A percentile compares a stretch with the other conserved stretches of the same genome.
These are phyloP conservation scores for Sporothrix brunneoviolacea DNA, from an alignment of 2,329 filamentous ascomycete species.

Conservation along the genomic window DNA sequence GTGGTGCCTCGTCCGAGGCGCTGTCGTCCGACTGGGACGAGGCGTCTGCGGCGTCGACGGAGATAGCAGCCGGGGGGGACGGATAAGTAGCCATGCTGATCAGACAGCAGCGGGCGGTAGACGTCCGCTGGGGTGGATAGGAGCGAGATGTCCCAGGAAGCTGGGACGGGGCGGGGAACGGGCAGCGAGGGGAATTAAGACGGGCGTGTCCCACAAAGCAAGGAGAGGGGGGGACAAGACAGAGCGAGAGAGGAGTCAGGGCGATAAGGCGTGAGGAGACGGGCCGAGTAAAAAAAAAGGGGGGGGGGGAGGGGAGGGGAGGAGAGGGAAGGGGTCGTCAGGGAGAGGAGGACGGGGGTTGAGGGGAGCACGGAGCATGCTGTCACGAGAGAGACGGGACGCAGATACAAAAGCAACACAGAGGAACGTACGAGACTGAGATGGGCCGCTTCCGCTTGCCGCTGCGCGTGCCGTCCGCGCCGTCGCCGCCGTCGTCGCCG, in stretches of 20 bases:
- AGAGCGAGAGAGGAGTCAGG: not conserved
- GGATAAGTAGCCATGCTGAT: not conserved
- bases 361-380: not conserved
- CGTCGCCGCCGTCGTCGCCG: slow-evolving; percentile 40
- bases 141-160: not conserved
- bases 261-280: not conserved
- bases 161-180: slow-evolving; percentile 3
- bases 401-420: not conserved
- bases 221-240: not conserved
- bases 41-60: slow-evolving; percentile 1
- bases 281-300: no score
- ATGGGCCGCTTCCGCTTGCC: slow-evolving; percentile 56
- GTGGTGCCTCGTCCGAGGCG: no score
- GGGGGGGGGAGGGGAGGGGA: no score
- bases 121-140: not conserved
- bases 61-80: not conserved
- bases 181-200: not conserved
- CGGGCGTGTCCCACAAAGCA: slow-evolving; percentile 1
- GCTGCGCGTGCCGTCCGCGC: slow-evolving; percentile 36
- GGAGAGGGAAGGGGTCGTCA: no score
- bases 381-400: not conserved
- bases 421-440: slow-evolving; percentile 49
- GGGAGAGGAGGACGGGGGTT: not conserved
- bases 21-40: slow-evolving; percentile 13
- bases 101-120: not conserved